Conservation (phyloP, 140 eudicot genomes). For the Stevia rebaudiana region DNA sequence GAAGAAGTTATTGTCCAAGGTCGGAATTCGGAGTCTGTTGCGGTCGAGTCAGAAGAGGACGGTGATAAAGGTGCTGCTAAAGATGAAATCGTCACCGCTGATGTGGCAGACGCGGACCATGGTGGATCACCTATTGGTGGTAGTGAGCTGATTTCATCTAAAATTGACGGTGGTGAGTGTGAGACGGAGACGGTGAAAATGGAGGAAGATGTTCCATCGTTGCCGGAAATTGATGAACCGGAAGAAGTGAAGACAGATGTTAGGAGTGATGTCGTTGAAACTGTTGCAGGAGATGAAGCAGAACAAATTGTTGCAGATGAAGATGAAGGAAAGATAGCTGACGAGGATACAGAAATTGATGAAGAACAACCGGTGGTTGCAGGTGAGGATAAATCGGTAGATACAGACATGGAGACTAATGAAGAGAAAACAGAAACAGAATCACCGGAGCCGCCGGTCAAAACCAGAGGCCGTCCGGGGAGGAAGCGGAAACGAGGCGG, state of each 20-base stretch:
- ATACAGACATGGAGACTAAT: constrained; percentile 19
- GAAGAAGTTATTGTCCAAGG: constrained; percentile 4
- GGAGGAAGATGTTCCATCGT: constrained; percentile 17
- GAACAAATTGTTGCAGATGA: background rate
- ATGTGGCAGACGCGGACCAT: constrained; percentile 17
- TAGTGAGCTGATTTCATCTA: constrained; percentile 8
- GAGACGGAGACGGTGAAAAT: constrained; percentile 9
- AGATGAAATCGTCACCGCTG: constrained; percentile 13
- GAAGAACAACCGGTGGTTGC: constrained; percentile 18
- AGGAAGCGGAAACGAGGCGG: constrained; percentile 66
- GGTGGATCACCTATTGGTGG: too few species aligned
- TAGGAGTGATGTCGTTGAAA: constrained; percentile 16
- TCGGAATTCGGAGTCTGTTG: constrained; percentile 1
- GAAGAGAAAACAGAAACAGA: constrained; percentile 55
- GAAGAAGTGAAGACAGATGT: constrained; percentile 18
- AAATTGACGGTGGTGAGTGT: constrained; percentile 14
- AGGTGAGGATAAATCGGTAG: constrained; percentile 9
- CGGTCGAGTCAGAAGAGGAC: background rate
- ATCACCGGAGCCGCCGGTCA: constrained; percentile 29
- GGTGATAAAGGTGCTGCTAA: background rate
- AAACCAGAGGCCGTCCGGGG: constrained; percentile 29
- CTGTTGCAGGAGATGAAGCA: constrained; percentile 9
- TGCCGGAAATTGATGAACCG: background rate
- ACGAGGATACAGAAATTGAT: constrained; percentile 15
- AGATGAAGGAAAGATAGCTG: constrained; percentile 6